phyloP scores from a whole-genome alignment of 2,329 filamentous ascomycete genomes.

The Acephala macrosclerotiorum region DNA sequence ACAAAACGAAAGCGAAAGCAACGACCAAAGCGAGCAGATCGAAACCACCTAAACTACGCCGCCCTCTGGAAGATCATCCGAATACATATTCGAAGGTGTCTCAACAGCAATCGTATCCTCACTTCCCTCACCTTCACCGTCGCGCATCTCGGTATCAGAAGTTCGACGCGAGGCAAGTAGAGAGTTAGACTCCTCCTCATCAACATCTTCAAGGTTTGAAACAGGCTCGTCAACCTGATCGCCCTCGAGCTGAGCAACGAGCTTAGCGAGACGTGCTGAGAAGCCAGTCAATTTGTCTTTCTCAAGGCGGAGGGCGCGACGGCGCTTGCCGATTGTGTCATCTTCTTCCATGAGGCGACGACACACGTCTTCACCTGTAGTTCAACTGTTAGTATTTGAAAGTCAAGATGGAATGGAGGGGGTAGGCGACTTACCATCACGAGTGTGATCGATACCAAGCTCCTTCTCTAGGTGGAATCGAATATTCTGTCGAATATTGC shows the following conservation, averaged over 20 bases:
- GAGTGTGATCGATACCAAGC: slow-evolving; percentile 4
- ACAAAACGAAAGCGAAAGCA: no score
- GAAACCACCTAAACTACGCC: no score
- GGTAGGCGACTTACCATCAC: slow-evolving; percentile 2
- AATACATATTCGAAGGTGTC: no score
- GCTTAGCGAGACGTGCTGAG: background rate
- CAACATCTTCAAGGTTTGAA: background rate
- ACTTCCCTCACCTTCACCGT: no score
- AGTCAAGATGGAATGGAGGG: background rate
- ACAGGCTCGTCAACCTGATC: background rate
- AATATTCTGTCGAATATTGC: slow-evolving; percentile 11
- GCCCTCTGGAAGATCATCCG: no score
- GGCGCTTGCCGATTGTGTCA: background rate
- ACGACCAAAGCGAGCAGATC: no score
- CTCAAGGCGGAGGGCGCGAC: background rate
- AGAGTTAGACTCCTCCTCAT: background rate
- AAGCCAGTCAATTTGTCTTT: slow-evolving; percentile 13
- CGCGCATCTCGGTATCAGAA: no score
- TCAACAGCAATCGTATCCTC: no score
- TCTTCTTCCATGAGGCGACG: slow-evolving; percentile 9
- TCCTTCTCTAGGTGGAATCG: slow-evolving; percentile 11
- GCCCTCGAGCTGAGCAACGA: background rate
- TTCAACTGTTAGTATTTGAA: background rate
- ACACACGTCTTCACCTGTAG: slow-evolving; percentile 13
- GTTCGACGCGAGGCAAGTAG: no score